Percentiles rank a stretch among this genome's conserved stretches.
Evolutionary conservation across 2,329 filamentous ascomycete species (phyloP).

Genomic region (Aspergillus glaucus): DNA sequence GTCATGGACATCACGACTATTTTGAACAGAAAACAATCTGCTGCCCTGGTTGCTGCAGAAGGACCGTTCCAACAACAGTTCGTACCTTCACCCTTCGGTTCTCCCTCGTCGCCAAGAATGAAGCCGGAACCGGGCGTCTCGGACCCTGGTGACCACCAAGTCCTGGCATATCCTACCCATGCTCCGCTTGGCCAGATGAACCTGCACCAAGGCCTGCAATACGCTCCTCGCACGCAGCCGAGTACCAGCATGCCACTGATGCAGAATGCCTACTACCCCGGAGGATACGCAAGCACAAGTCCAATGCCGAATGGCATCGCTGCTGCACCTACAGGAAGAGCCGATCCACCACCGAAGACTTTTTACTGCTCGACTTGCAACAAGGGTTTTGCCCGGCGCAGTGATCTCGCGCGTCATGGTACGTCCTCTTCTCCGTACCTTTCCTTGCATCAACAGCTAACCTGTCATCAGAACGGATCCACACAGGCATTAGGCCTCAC

Average conservation of each 20-base stretch:
- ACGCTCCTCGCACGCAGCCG: conserved; percentile 48
- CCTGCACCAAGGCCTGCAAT: conserved; percentile 48
- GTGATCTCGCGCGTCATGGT: conserved; percentile 93
- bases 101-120: conserved; percentile 46
- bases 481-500: conserved; percentile 84
- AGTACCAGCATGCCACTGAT: conserved; percentile 49
- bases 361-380: conserved; percentile 85
- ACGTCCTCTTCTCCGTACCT: conserved; percentile 33
- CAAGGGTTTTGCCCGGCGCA: conserved; percentile 88
- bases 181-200: conserved; percentile 48
- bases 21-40: conserved; percentile 45
- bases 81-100: conserved; percentile 23
- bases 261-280: conserved; percentile 49
- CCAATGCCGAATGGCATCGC: conserved; percentile 41
- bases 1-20: conserved; percentile 50
- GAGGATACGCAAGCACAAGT: conserved; percentile 40
- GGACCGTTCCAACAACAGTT: conserved; percentile 41
- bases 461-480: conserved; percentile 70
- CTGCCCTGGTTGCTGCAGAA: conserved; percentile 38
- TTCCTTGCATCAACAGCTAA: neutral
- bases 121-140: conserved; percentile 54
- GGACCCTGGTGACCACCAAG: conserved; percentile 51
- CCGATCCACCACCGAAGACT: conserved; percentile 57
- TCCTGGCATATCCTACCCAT: conserved; percentile 52
- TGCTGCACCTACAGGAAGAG: conserved; percentile 34